phyloP scores from a whole-genome alignment of 1,284 basidiomycete species.

The Ceratobasidium sp. region DNA sequence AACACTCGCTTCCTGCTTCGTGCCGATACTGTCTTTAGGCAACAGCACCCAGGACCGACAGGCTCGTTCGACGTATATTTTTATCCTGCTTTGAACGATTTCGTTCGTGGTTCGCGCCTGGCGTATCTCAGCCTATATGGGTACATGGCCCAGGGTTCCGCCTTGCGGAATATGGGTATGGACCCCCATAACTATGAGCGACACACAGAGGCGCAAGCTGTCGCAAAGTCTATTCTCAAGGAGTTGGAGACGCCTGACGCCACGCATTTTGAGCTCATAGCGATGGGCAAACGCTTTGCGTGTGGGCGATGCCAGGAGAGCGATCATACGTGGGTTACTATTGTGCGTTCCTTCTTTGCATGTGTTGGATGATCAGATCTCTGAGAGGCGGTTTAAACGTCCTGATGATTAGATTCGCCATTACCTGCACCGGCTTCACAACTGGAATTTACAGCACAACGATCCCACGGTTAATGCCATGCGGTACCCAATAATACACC shows the following conservation, averaged over 20 bases:
- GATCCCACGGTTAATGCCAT: neutral
- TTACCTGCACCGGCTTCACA: neutral
- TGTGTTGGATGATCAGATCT: neutral
- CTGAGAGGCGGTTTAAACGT: neutral
- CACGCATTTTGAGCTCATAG: neutral
- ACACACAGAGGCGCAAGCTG: neutral
- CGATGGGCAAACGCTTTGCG: neutral
- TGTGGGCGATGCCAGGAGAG: neutral
- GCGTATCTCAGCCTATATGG: no score
- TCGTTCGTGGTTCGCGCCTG: no score
- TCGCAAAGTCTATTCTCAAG: neutral
- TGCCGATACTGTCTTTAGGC: constrained; percentile 10
- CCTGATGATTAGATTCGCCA: neutral
- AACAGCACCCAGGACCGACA: neutral
- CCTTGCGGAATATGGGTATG: no score
- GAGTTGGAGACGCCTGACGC: neutral
- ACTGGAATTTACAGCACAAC: neutral
- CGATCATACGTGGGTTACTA: neutral
- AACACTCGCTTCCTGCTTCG: constrained; percentile 18
- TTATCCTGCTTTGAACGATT: no score
- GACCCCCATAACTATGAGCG: neutral
- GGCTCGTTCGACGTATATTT: no score
- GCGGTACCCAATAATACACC: neutral
- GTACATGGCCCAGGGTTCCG: no score
- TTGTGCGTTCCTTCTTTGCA: neutral